Evolutionary conservation across 495 filamentous ascomycete species (phyloP).

Genomic region (Neurospora sp.): DNA sequence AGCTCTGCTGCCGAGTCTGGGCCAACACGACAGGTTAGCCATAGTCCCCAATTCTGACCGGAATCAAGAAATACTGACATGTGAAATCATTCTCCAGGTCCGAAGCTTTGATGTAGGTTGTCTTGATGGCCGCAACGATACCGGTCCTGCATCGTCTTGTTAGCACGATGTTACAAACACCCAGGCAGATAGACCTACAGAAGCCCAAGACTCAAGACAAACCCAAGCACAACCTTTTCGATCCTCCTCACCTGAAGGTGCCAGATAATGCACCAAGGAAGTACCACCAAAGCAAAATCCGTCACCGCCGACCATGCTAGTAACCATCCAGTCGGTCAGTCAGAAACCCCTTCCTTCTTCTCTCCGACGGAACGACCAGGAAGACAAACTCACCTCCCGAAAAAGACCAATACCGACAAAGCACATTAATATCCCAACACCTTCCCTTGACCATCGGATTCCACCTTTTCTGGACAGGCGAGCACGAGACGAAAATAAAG

Average conservation of each 20-base stretch:
- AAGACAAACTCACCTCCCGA: neutral
- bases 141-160: neutral
- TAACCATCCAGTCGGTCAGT: neutral
- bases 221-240: conserved; percentile 15
- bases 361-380: neutral
- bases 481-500: neutral
- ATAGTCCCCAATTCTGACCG: neutral
- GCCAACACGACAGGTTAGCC: neutral
- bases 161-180: neutral
- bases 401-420: neutral
- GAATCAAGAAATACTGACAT: neutral
- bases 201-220: conserved; percentile 19
- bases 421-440: neutral
- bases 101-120: neutral
- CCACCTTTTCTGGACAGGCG: neutral
- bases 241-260: conserved; percentile 11
- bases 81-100: neutral
- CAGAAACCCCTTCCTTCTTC: neutral
- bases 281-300: conserved; percentile 3
- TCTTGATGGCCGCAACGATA: neutral
- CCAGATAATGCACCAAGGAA: conserved; percentile 22
- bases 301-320: conserved; percentile 5
- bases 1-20: conserved; percentile 1
- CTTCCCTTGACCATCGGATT: neutral
- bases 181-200: conserved; percentile 3